phyloP scores from a whole-genome alignment of 768 basidiomycete species.

The Tylopilus felleus region DNA sequence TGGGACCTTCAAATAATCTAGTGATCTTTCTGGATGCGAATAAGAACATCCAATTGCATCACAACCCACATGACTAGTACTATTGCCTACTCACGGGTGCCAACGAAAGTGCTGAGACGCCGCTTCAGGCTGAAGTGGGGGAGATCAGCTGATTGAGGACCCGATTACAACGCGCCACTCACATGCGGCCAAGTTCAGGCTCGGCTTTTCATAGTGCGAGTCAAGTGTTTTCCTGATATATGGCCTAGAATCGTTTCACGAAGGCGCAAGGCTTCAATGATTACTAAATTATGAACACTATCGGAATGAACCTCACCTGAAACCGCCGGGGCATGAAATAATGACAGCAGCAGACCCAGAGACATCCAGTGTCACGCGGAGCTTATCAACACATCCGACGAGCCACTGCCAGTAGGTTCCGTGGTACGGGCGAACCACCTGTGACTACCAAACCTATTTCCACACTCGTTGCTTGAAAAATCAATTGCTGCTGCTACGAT shows the following conservation, averaged over 20 bases:
- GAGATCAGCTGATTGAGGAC: not conserved
- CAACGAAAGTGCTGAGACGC: not conserved
- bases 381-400: not conserved
- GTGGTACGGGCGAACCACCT: too few relatives aligned
- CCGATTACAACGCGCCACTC: not conserved
- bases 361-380: too few relatives aligned
- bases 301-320: not conserved
- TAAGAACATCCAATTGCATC: not conserved
- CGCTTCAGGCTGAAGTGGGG: too few relatives aligned
- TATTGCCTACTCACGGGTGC: too few relatives aligned
- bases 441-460: not conserved
- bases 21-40: not conserved
- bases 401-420: too few relatives aligned
- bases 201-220: too few relatives aligned
- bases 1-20: not conserved
- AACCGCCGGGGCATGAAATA: not conserved
- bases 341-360: too few relatives aligned
- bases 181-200: too few relatives aligned
- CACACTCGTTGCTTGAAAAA: not conserved
- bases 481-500: not conserved
- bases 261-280: not conserved
- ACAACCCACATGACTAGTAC: not conserved
- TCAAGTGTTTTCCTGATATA: too few relatives aligned
- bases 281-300: not conserved
- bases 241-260: not conserved